phyloP scores from a whole-genome alignment of 2,329 filamentous ascomycete genomes.

The Xylaria sp. region DNA sequence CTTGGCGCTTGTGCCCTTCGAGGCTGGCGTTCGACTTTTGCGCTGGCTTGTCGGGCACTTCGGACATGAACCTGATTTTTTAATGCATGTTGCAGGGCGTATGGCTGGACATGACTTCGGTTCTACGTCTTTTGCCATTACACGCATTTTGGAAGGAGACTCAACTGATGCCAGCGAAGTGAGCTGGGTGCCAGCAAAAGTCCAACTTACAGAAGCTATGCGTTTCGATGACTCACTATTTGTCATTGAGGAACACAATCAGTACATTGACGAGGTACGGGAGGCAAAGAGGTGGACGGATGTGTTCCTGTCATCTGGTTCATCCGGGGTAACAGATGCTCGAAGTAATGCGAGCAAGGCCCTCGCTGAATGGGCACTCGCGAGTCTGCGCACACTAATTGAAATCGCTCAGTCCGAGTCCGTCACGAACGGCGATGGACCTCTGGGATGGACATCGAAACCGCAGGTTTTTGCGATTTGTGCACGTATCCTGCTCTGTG shows the following conservation, averaged over 20 bases:
- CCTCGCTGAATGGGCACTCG: conserved; percentile 60
- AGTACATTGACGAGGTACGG: conserved; percentile 86
- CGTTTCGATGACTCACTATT: conserved; percentile 78
- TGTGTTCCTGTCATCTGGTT: conserved; percentile 54
- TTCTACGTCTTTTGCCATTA: conserved; percentile 23
- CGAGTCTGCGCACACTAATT: conserved; percentile 60
- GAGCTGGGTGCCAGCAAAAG: conserved; percentile 47
- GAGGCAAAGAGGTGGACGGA: conserved; percentile 77
- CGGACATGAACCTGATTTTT: conserved; percentile 53
- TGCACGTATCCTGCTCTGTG: conserved; percentile 58
- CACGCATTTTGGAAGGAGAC: conserved; percentile 26
- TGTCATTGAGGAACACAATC: conserved; percentile 89
- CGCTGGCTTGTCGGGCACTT: conserved; percentile 56
- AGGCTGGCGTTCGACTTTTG: conserved; percentile 60
- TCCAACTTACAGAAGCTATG: conserved; percentile 59
- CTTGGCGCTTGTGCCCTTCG: conserved; percentile 57
- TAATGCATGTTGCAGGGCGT: conserved; percentile 55
- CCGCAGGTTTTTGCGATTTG: conserved; percentile 74
- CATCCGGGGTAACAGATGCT: not conserved
- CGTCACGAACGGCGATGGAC: conserved; percentile 62
- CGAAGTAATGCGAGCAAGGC: conserved; percentile 39
- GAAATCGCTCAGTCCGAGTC: conserved; percentile 41
- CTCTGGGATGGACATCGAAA: conserved; percentile 78
- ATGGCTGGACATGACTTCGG: conserved; percentile 53
- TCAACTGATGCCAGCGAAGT: conserved; percentile 26